These are phyloP conservation scores for Saksenaea vasiformis DNA, from an alignment of 371 early-diverging fungal species.

Conservation along the genomic window DNA sequence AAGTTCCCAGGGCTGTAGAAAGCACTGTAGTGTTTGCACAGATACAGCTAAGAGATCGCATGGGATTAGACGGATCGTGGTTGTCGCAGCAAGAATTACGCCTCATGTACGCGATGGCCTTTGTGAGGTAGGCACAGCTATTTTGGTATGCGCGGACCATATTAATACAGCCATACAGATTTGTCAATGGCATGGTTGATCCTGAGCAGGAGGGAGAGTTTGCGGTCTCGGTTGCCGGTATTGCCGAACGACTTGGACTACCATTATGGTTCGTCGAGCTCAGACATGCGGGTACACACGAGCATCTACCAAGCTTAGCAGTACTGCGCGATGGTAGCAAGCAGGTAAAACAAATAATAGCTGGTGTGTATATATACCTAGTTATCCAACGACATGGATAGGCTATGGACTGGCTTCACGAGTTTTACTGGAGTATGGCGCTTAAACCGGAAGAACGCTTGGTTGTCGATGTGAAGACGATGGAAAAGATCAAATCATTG, in stretches of 20 bases:
- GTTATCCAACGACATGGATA: slow-evolving; percentile 8
- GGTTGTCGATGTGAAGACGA: slow-evolving; percentile 6
- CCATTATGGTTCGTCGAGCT: slow-evolving; percentile 72
- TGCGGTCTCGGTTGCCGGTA: slow-evolving; percentile 50
- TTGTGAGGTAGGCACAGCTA: slow-evolving; percentile 37
- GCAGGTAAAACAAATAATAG: slow-evolving; percentile 30
- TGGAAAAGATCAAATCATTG: slow-evolving; percentile 23
- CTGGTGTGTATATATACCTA: background rate
- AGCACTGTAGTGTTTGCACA: slow-evolving; percentile 61
- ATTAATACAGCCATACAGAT: slow-evolving; percentile 25
- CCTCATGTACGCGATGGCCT: slow-evolving; percentile 58
- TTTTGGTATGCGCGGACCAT: background rate
- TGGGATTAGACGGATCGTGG: slow-evolving; percentile 18
- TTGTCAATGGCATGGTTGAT: slow-evolving; percentile 73
- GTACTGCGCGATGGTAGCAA: slow-evolving; percentile 53
- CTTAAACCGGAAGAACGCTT: slow-evolving; percentile 19
- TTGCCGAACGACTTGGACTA: slow-evolving; percentile 60
- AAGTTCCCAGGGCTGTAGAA: slow-evolving; percentile 61
- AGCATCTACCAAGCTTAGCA: slow-evolving; percentile 60
- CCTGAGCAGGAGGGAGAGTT: slow-evolving; percentile 52
- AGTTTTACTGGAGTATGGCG: slow-evolving; percentile 44
- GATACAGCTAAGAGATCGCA: slow-evolving; percentile 51
- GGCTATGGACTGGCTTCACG: slow-evolving; percentile 55
- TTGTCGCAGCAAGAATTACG: slow-evolving; percentile 58
- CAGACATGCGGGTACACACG: slow-evolving; percentile 70